phyloP scores from a whole-genome alignment of 371 early-diverging fungal species.

The Mucor saturninus region DNA sequence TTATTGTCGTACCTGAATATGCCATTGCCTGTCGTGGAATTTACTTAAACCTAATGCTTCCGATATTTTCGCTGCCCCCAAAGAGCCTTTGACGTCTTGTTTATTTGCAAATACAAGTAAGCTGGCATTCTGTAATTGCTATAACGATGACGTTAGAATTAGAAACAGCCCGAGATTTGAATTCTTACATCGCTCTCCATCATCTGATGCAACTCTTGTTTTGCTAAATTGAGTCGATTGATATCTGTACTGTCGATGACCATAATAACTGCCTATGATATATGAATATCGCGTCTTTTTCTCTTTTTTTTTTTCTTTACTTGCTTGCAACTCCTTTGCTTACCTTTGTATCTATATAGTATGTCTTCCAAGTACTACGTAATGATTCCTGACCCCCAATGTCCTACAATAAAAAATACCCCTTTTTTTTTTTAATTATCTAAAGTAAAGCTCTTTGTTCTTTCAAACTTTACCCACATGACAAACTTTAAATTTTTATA shows the following conservation, averaged over 20 bases:
- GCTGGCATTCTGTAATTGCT: conserved; percentile 67
- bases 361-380: conserved; percentile 74
- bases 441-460: too few species aligned
- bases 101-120: conserved; percentile 77
- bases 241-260: conserved; percentile 78
- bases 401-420: conserved; percentile 46
- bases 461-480: conserved; percentile 67
- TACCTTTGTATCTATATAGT: conserved; percentile 71
- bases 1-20: conserved; percentile 62
- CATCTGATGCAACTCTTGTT: conserved; percentile 73
- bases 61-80: conserved; percentile 71
- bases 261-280: conserved; percentile 70
- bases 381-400: conserved; percentile 78
- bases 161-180: background rate
- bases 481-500: conserved; percentile 77
- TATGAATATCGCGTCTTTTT: background rate
- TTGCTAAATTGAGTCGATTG: conserved; percentile 66
- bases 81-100: conserved; percentile 71
- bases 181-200: conserved; percentile 72
- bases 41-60: conserved; percentile 67
- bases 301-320: background rate
- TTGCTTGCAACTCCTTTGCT: background rate
- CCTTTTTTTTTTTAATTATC: background rate
- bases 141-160: background rate
- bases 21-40: conserved; percentile 76